phyloP scores from a whole-genome alignment of 352 stramenopile genomes.

The Phytophthora cactorum region DNA sequence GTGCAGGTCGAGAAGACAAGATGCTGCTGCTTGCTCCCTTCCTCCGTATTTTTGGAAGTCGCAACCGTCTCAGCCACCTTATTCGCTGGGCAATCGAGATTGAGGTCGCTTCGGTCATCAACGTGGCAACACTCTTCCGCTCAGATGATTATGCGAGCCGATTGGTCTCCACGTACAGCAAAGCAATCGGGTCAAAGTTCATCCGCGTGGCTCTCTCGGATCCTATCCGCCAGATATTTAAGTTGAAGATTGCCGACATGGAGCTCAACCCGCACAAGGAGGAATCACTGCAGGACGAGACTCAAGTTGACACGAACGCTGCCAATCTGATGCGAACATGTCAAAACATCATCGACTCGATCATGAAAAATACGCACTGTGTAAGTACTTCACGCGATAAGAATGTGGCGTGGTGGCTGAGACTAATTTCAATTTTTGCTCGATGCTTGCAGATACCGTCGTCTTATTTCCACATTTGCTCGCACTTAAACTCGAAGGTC shows the following conservation, averaged over 20 bases:
- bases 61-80: slow-evolving; percentile 60
- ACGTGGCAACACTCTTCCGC: slow-evolving; percentile 80
- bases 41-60: slow-evolving; percentile 69
- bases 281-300: slow-evolving; percentile 47
- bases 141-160: slow-evolving; percentile 79
- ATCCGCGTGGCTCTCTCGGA: slow-evolving; percentile 67
- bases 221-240: slow-evolving; percentile 67
- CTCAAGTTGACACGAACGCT: slow-evolving; percentile 55
- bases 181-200: slow-evolving; percentile 73
- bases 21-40: slow-evolving; percentile 69
- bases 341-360: slow-evolving; percentile 84
- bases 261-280: slow-evolving; percentile 74
- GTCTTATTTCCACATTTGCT: slow-evolving; percentile 83
- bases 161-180: slow-evolving; percentile 80
- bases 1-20: slow-evolving; percentile 78
- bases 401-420: neutral
- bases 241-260: slow-evolving; percentile 73
- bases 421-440: slow-evolving; percentile 3
- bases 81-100: slow-evolving; percentile 83
- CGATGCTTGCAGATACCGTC: slow-evolving; percentile 55
- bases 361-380: slow-evolving; percentile 64
- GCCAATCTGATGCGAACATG: slow-evolving; percentile 85
- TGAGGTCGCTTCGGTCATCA: slow-evolving; percentile 74
- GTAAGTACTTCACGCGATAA: slow-evolving; percentile 21
- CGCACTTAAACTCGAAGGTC: slow-evolving; percentile 74